A percentile compares a stretch with the other conserved stretches of the same genome.
phyloP scores from a whole-genome alignment of 495 filamentous ascomycete species.

The Bryoglossum gracile region DNA sequence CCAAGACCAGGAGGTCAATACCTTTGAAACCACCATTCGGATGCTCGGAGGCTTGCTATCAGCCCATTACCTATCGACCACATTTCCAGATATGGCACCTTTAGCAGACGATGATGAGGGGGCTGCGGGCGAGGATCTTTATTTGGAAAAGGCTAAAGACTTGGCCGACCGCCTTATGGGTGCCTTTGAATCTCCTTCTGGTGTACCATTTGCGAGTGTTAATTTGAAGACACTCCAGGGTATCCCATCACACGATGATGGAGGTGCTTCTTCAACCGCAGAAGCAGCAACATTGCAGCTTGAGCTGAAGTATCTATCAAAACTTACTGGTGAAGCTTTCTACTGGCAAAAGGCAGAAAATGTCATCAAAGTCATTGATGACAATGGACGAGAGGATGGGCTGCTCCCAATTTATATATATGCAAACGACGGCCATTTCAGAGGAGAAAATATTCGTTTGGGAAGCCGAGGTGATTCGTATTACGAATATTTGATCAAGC shows the following conservation, averaged over 20 bases:
- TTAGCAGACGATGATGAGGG: conserved; percentile 40
- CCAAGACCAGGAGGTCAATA: conserved; percentile 91
- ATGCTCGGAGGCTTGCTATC: conserved; percentile 95
- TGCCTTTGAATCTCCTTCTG: conserved; percentile 79
- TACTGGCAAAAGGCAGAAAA: conserved; percentile 76
- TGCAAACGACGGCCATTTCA: conserved; percentile 69
- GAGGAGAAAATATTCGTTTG: conserved; percentile 77
- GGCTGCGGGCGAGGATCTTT: conserved; percentile 74
- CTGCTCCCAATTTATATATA: conserved; percentile 87
- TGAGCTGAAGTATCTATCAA: conserved; percentile 95
- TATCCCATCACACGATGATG: conserved; percentile 70
- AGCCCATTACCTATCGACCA: conserved; percentile 83
- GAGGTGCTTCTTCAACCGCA: conserved; percentile 87
- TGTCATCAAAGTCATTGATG: conserved; percentile 83
- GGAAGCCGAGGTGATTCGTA: conserved; percentile 94
- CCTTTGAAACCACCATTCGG: conserved; percentile 96
- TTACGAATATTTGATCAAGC: conserved; percentile 97
- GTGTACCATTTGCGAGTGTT: conserved; percentile 84
- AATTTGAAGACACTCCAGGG: conserved; percentile 72
- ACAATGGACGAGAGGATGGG: conserved; percentile 68
- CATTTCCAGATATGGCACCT: conserved; percentile 60
- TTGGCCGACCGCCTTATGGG: conserved; percentile 79
- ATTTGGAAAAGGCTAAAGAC: conserved; percentile 91
- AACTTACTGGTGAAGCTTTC: conserved; percentile 82
- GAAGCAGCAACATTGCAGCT: conserved; percentile 90